These are phyloP conservation scores for Hagleromyces aurorensis DNA, from an alignment of 805 yeast species.

Conservation along the genomic window DNA sequence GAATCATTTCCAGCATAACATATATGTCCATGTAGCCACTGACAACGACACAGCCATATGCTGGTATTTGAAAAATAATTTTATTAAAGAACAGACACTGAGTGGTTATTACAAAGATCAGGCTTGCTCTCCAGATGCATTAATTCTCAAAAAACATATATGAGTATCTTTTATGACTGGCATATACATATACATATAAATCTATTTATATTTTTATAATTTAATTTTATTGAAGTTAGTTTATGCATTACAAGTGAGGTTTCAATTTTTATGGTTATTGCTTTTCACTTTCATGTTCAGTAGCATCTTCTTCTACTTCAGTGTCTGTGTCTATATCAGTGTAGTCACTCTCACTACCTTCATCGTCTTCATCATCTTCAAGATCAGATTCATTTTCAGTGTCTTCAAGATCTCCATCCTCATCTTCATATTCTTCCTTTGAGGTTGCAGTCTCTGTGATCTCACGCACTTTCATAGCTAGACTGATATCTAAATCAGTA, in stretches of 20 bases:
- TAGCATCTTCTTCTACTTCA: slow-evolving; percentile 26
- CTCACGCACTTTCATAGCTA: slow-evolving; percentile 60
- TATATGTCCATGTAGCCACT: slow-evolving; percentile 45
- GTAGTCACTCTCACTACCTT: slow-evolving; percentile 29
- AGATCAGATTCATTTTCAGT: slow-evolving; percentile 34
- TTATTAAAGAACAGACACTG: slow-evolving; percentile 32
- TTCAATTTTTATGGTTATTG: slow-evolving; percentile 2
- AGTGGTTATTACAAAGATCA: slow-evolving; percentile 37
- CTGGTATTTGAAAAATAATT: slow-evolving; percentile 50
- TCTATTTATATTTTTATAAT: background rate
- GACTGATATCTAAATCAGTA: slow-evolving; percentile 63
- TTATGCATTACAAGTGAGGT: slow-evolving; percentile 1
- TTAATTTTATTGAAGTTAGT: slow-evolving; percentile 2
- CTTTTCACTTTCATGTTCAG: slow-evolving; percentile 7
- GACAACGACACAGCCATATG: slow-evolving; percentile 36
- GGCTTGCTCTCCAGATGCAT: slow-evolving; percentile 16
- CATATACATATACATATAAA: slow-evolving; percentile 1
- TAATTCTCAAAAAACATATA: slow-evolving; percentile 12
- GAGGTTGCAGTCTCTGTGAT: slow-evolving; percentile 33
- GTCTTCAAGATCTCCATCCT: slow-evolving; percentile 45
- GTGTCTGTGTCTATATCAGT: slow-evolving; percentile 33
- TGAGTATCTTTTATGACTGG: slow-evolving; percentile 1
- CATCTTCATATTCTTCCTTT: slow-evolving; percentile 49
- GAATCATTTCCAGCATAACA: slow-evolving; percentile 34
- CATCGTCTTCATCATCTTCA: slow-evolving; percentile 44